Evolutionary conservation across 192 early-diverging fungal species (phyloP).

Genomic region (Umbelopsis vinacea): DNA sequence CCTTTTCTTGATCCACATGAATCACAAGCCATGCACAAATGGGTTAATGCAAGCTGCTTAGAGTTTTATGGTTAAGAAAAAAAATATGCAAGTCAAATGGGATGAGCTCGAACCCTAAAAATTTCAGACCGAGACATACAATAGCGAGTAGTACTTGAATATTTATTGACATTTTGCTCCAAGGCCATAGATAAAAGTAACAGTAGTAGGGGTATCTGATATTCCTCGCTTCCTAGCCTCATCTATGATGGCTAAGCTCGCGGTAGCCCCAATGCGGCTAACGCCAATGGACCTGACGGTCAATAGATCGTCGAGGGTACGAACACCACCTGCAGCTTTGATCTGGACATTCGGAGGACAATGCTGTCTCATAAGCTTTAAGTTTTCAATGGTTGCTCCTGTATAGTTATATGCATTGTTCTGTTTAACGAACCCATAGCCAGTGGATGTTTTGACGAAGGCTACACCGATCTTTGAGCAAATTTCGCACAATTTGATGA

Average conservation of each 20-base stretch:
- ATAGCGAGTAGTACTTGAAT: too few species aligned
- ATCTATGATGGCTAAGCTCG: constrained; percentile 44
- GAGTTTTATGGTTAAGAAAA: neutral
- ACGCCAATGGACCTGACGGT: constrained; percentile 50
- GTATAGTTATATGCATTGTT: neutral
- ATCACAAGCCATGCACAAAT: constrained; percentile 19
- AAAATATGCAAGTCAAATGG: neutral
- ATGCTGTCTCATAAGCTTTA: constrained; percentile 50
- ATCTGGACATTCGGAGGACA: constrained; percentile 26
- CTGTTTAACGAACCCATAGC: constrained; percentile 42
- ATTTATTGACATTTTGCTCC: neutral
- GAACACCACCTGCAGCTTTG: constrained; percentile 53
- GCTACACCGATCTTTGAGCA: constrained; percentile 46
- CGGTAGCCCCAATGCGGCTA: constrained; percentile 51
- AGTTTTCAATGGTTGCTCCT: constrained; percentile 45
- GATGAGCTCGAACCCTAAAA: too few species aligned
- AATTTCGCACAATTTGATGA: constrained; percentile 35
- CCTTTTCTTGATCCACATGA: constrained; percentile 28
- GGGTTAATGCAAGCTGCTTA: too few species aligned
- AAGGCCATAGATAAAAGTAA: neutral
- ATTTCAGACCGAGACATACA: too few species aligned
- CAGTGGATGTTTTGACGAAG: constrained; percentile 57
- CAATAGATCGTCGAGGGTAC: constrained; percentile 50
- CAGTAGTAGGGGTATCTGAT: neutral
- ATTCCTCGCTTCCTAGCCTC: constrained; percentile 27